Evolutionary conservation across 2,329 filamentous ascomycete species (phyloP).

Genomic region (Aureobasidium sp.): DNA sequence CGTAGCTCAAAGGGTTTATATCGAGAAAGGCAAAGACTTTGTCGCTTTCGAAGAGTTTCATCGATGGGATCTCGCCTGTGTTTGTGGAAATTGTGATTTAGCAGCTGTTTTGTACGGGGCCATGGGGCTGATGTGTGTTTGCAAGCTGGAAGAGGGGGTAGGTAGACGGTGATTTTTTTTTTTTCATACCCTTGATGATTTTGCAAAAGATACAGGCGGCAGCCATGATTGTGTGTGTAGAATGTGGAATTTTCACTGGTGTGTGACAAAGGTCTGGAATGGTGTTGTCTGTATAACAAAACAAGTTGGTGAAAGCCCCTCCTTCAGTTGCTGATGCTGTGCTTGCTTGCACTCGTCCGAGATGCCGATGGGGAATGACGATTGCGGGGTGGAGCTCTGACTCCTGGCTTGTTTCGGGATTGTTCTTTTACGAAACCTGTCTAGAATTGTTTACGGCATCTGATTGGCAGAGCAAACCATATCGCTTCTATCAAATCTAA

Average conservation of each 20-base stretch:
- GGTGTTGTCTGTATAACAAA: too few relatives aligned
- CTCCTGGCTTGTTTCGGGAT: background rate
- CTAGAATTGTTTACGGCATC: too few relatives aligned
- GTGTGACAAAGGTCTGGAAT: too few relatives aligned
- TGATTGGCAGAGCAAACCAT: too few relatives aligned
- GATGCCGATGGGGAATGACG: conserved; percentile 1
- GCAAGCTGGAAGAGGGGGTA: too few relatives aligned
- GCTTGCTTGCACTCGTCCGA: background rate
- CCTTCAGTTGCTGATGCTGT: background rate
- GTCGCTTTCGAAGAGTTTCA: conserved; percentile 93
- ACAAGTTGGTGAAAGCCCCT: background rate
- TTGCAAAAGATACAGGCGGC: conserved; percentile 88
- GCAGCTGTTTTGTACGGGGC: too few relatives aligned
- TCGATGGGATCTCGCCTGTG: conserved; percentile 84
- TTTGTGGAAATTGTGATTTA: background rate
- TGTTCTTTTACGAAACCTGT: background rate
- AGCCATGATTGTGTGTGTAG: background rate
- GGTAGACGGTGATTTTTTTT: too few relatives aligned
- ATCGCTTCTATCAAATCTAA: background rate
- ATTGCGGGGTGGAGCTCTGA: conserved; percentile 11
- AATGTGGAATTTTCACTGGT: background rate
- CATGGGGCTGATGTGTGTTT: too few relatives aligned
- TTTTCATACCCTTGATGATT: conserved; percentile 75
- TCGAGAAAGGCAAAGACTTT: conserved; percentile 95
- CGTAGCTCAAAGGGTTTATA: conserved; percentile 80